phyloP scores from a whole-genome alignment of 768 basidiomycete genomes.

The Suillus placidus region DNA sequence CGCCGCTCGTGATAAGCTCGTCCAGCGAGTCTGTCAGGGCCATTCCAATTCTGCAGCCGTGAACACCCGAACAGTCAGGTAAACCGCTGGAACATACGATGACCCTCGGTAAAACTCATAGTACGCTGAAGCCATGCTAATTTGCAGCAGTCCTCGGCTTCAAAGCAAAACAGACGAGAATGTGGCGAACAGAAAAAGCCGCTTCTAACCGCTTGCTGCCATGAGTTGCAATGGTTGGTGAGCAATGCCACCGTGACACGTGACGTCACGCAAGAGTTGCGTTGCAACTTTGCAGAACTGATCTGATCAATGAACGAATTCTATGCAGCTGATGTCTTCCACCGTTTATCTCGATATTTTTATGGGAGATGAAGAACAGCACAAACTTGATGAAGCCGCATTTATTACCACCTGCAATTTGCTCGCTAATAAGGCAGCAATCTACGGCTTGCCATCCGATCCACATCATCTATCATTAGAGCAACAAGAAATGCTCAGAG shows the following conservation, averaged over 20 bases:
- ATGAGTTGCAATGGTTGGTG: constrained; percentile 7
- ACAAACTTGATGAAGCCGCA: constrained; percentile 26
- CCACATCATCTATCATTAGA: constrained; percentile 45
- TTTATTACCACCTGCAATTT: constrained; percentile 38
- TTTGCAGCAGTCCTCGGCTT: constrained; percentile 15
- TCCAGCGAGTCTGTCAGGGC: constrained; percentile 97
- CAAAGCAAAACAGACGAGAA: constrained; percentile 7
- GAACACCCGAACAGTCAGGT: constrained; percentile 4
- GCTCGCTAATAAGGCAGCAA: constrained; percentile 40
- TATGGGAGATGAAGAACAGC: constrained; percentile 39
- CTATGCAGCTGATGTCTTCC: background rate
- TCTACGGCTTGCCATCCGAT: constrained; percentile 45
- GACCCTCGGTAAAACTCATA: constrained; percentile 93
- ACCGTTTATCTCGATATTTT: constrained; percentile 44
- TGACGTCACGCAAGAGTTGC: constrained; percentile 23
- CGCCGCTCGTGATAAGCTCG: constrained; percentile 95
- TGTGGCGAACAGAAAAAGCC: constrained; percentile 11
- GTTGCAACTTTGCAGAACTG: constrained; percentile 31
- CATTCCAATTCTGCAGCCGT: constrained; percentile 80
- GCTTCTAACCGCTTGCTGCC: constrained; percentile 3
- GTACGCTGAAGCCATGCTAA: constrained; percentile 76
- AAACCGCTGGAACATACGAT: constrained; percentile 58
- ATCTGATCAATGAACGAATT: background rate
- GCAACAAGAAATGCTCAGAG: constrained; percentile 49
- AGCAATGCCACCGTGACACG: constrained; percentile 21